Conservation (phyloP, 495 filamentous ascomycete species). For the Neurospora africana region DNA sequence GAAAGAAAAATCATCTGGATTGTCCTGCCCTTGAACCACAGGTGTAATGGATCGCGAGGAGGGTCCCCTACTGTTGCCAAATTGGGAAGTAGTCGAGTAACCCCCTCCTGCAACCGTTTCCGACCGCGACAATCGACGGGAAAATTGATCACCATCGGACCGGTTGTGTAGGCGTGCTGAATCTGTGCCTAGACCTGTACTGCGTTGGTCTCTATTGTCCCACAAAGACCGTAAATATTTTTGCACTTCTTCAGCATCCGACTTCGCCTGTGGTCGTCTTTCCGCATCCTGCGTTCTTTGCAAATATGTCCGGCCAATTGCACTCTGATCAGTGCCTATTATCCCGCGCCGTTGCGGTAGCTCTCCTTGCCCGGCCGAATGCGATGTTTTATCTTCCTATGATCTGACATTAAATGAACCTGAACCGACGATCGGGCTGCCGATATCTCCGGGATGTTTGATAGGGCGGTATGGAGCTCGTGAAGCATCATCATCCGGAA, state of each 20-base stretch:
- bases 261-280: not conserved
- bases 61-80: not conserved
- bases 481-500: slow-evolving; percentile 24
- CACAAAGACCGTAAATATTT: not conserved
- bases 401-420: slow-evolving; percentile 5
- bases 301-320: not conserved
- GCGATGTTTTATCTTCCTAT: not conserved
- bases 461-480: slow-evolving; percentile 26
- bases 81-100: not conserved
- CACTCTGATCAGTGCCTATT: not conserved
- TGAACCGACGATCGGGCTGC: slow-evolving; percentile 28
- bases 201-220: not conserved
- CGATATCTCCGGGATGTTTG: slow-evolving; percentile 45
- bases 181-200: not conserved
- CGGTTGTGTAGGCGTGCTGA: not conserved
- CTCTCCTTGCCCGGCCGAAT: slow-evolving; percentile 7
- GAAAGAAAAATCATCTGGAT: not conserved
- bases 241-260: not conserved
- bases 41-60: not conserved
- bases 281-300: not conserved
- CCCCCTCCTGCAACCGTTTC: not conserved
- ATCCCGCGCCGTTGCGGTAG: not conserved
- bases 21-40: not conserved
- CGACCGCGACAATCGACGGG: not conserved
- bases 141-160: not conserved